Evolutionary conservation across 164 flowering plant species (phyloP), one percentile per base, ranked within the genome.

Genomic region (Buxus sempervirens): DNA sequence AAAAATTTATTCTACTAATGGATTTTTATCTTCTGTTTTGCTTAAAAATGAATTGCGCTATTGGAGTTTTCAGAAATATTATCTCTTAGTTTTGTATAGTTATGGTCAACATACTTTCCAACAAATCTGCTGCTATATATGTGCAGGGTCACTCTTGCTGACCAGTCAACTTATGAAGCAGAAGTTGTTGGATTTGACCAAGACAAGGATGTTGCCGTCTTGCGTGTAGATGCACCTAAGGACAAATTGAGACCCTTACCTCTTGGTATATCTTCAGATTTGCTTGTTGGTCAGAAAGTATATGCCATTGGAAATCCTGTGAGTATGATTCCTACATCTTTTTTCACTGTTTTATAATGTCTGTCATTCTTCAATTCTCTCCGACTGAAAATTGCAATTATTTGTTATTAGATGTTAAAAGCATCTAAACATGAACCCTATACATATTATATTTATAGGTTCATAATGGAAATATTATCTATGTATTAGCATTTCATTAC

Each of bases 211-310:
- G 96, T 94, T 67, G 98, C 98, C 60, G 96, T 94, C 8, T 72
- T 94, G 82, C 83, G 82, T 38, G 82, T 94, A 70, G 90, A 88
- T 79, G 91, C 93, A 42, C 96, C 97, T 7, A 83, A 83, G 77
- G 95, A 85, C 54, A 94, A 91, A 80, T 77, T 94, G 41, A 82
- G 93, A 70, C 97, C 98, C 21, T 82, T 91, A 63, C 96, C 98
- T 58, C 67, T 94, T 79, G 98, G 98, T 54, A 72, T 91, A 59
- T 94, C 98, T 70, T 89, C 95, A 0, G 96, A 91, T 71, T 83
- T 94, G 84, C 95, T 94, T 80, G 98, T 94, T 72, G 98, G 98
- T 67, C 98, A 94, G 83, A 94, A 94, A 89, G 98, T 90, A n/a
- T 91, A 51, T 84, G 98, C 98, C 62, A 94, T 91, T 75, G 98